Evolutionary conservation across 1,284 basidiomycete species (phyloP).

Genomic region (Austroboletus novae-zelandiae): DNA sequence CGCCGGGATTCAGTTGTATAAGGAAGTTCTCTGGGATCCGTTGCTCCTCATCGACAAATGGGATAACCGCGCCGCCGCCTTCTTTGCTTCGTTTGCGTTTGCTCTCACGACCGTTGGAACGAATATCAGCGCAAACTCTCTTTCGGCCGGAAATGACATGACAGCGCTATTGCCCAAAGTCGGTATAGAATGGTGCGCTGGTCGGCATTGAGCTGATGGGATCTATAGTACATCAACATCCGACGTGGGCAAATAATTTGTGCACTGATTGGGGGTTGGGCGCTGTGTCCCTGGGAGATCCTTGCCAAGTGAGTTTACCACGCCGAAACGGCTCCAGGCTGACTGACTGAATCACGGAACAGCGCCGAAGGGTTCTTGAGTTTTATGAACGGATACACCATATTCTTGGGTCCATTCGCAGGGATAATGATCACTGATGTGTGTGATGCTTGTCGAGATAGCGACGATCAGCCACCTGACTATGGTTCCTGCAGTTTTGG

Average conservation of each 20-base stretch:
- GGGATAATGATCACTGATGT: conserved; percentile 74
- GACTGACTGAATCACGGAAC: background rate
- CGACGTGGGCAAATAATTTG: conserved; percentile 61
- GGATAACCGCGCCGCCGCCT: conserved; percentile 66
- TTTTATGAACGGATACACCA: conserved; percentile 68
- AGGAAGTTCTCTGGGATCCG: conserved; percentile 49
- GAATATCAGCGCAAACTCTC: conserved; percentile 63
- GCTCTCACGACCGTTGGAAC: conserved; percentile 58
- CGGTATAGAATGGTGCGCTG: background rate
- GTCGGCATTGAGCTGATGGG: background rate
- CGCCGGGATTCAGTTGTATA: conserved; percentile 49
- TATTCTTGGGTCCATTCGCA: conserved; percentile 70
- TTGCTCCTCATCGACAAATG: conserved; percentile 50
- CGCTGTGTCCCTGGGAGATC: conserved; percentile 51
- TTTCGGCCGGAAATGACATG: conserved; percentile 65
- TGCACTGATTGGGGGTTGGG: conserved; percentile 57
- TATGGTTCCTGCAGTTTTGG: conserved; percentile 50
- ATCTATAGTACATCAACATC: conserved; percentile 54
- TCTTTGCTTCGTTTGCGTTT: conserved; percentile 61
- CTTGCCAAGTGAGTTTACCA: conserved; percentile 39
- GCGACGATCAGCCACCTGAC: conserved; percentile 1
- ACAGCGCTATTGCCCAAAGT: conserved; percentile 47
- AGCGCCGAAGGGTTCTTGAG: conserved; percentile 46
- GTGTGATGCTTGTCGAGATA: conserved; percentile 19
- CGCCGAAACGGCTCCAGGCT: too few species aligned